Conservation (phyloP, 768 basidiomycete species). For the Lentinula raphanica region DNA sequence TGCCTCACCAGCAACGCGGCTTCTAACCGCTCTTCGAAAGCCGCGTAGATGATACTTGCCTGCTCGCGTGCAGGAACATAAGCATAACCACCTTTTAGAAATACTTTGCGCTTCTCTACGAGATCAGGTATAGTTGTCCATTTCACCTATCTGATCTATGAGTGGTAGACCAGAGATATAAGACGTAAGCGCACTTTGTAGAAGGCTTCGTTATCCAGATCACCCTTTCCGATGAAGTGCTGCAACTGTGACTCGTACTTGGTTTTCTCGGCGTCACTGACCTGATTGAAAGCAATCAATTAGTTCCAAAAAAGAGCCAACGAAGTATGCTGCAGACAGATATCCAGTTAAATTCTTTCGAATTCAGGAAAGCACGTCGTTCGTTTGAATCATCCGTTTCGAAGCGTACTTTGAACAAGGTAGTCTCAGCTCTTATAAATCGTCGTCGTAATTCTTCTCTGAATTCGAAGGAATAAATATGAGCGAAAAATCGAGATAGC, state of each 20-base stretch:
- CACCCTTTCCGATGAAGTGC: conserved; percentile 38
- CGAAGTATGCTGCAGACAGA: conserved; percentile 33
- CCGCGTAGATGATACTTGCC: conserved; percentile 83
- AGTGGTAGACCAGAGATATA: not conserved
- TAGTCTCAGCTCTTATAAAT: conserved; percentile 85
- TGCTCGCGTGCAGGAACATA: conserved; percentile 77
- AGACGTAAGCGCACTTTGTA: conserved; percentile 68
- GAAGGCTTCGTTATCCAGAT: conserved; percentile 49
- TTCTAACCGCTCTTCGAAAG: conserved; percentile 70
- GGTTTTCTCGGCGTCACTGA: conserved; percentile 51
- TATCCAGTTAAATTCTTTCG: conserved; percentile 61
- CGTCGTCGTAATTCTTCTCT: conserved; percentile 88
- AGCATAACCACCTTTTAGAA: conserved; percentile 78
- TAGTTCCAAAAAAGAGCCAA: not conserved
- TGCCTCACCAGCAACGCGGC: conserved; percentile 67
- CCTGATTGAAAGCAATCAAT: conserved; percentile 36
- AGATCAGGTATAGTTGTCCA: conserved; percentile 96
- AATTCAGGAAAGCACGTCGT: conserved; percentile 57
- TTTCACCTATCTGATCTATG: conserved; percentile 57
- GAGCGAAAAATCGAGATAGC: not conserved
- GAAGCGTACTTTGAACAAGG: conserved; percentile 79
- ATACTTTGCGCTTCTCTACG: conserved; percentile 74
- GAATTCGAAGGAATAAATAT: conserved; percentile 3
- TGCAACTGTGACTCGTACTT: conserved; percentile 42
- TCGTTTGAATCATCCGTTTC: conserved; percentile 54